Evolutionary conservation across 1,284 basidiomycete species (phyloP).

Genomic region (Sanguinoderma infundibulare): DNA sequence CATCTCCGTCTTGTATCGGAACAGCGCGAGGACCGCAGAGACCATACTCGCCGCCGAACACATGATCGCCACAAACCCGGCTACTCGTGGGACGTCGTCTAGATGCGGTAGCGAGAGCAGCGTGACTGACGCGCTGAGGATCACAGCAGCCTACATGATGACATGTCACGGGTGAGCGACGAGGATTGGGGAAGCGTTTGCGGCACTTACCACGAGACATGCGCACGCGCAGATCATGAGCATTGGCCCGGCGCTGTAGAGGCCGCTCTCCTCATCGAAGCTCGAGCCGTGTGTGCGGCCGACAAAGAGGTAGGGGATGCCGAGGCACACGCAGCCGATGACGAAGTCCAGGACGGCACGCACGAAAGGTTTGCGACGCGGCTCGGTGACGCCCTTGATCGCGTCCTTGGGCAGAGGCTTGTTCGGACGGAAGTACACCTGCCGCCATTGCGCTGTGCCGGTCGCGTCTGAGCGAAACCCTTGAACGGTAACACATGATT

Average conservation of each 20-base stretch:
- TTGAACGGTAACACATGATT: not conserved
- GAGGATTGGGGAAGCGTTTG: not conserved
- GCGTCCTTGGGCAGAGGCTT: constrained; percentile 63
- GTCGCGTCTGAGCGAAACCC: not conserved
- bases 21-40: constrained; percentile 66
- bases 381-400: constrained; percentile 35
- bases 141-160: constrained; percentile 73
- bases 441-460: constrained; percentile 72
- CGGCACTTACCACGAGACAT: constrained; percentile 65
- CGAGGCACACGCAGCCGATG: constrained; percentile 65
- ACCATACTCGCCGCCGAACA: constrained; percentile 71
- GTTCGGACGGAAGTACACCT: constrained; percentile 64
- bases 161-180: not conserved
- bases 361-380: constrained; percentile 45
- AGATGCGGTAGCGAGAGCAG: constrained; percentile 76
- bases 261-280: constrained; percentile 62
- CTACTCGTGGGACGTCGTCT: constrained; percentile 61
- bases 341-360: constrained; percentile 59
- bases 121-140: constrained; percentile 77
- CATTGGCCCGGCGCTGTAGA: constrained; percentile 57
- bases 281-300: constrained; percentile 51
- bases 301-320: constrained; percentile 74
- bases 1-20: constrained; percentile 68
- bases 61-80: constrained; percentile 66
- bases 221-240: constrained; percentile 66